These are phyloP conservation scores for Leccinum obscurum DNA, from an alignment of 768 basidiomycete species.

Conservation along the genomic window DNA sequence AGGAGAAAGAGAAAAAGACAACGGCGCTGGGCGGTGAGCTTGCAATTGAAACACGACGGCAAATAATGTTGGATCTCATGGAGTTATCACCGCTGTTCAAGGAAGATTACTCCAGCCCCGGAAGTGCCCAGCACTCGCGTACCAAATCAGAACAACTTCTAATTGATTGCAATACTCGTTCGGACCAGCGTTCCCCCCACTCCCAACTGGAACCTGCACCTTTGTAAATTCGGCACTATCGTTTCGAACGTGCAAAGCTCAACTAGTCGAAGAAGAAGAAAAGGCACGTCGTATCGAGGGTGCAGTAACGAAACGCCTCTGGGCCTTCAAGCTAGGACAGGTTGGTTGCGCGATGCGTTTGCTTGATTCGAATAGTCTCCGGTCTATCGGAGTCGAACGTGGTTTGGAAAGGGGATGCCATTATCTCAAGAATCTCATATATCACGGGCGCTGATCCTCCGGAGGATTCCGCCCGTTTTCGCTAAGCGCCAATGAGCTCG, in stretches of 20 bases:
- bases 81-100: background rate
- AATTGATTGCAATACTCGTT: background rate
- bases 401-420: conserved; percentile 1
- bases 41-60: background rate
- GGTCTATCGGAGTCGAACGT: background rate
- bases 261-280: background rate
- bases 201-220: background rate
- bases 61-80: background rate
- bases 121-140: background rate
- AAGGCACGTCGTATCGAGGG: background rate
- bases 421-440: conserved; percentile 1
- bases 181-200: background rate
- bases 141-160: background rate
- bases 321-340: background rate
- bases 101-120: background rate
- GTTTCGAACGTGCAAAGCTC: background rate
- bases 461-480: background rate
- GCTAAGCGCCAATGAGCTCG: background rate
- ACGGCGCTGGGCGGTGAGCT: background rate
- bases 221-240: background rate
- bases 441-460: background rate
- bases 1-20: background rate
- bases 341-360: background rate
- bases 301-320: background rate
- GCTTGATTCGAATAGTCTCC: conserved; percentile 5